phyloP scores from a whole-genome alignment of 139 green algal species.

The Tetraselmis chui region DNA sequence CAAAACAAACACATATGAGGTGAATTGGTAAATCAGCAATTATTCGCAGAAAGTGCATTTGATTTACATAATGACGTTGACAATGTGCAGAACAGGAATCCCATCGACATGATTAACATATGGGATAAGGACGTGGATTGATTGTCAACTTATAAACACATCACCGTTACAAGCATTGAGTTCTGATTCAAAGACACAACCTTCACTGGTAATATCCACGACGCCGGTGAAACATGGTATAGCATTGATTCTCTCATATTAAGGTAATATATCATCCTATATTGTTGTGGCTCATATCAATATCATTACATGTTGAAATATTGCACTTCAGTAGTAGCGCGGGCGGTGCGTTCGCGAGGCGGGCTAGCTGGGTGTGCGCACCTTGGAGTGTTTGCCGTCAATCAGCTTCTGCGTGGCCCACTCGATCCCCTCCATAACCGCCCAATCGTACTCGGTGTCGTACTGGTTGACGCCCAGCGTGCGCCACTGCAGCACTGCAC shows the following conservation, averaged over 20 bases:
- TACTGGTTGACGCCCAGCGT: slow-evolving; percentile 28
- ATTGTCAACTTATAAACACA: no score
- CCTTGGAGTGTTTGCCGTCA: slow-evolving; percentile 7
- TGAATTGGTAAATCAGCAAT: no score
- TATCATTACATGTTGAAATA: background rate
- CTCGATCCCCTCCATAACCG: slow-evolving; percentile 11
- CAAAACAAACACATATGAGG: no score
- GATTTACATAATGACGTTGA: no score
- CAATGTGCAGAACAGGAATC: no score
- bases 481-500: slow-evolving; percentile 43
- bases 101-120: no score
- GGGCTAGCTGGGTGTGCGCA: background rate
- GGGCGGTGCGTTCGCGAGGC: background rate
- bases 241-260: background rate
- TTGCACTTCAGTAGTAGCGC: background rate
- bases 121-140: no score
- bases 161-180: no score
- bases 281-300: no score
- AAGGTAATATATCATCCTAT: background rate
- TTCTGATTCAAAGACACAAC: no score
- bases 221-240: background rate
- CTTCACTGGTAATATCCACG: background rate
- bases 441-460: slow-evolving; percentile 23
- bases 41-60: no score
- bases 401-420: background rate